Conservation (phyloP, 2,329 filamentous ascomycete genomes). For the Stagonosporopsis tanaceti region DNA sequence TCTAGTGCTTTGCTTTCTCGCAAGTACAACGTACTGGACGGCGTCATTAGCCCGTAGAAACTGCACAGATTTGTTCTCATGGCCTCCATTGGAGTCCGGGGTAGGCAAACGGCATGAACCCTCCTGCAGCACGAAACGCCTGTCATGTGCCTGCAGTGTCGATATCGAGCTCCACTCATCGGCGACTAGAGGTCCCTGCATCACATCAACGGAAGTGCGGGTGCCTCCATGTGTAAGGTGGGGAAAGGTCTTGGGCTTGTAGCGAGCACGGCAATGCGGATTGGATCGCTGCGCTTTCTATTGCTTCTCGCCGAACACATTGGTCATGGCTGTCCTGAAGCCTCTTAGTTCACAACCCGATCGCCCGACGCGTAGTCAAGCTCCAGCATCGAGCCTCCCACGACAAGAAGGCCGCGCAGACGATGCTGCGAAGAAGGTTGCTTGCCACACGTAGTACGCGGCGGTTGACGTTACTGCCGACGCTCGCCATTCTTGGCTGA, state of each 20-base stretch:
- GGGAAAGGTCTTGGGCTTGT: not conserved
- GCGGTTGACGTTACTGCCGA: slow-evolving; percentile 33
- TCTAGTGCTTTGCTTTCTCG: not conserved
- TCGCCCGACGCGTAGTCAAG: slow-evolving; percentile 17
- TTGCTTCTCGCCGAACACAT: not conserved
- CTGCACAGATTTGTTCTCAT: not conserved
- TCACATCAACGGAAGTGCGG: slow-evolving; percentile 19
- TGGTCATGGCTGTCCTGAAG: slow-evolving; percentile 5
- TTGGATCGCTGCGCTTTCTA: not conserved
- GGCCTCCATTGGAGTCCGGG: not conserved
- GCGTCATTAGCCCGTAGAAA: not conserved
- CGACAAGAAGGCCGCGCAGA: slow-evolving; percentile 9
- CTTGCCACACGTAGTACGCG: slow-evolving; percentile 31
- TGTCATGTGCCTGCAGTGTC: slow-evolving; percentile 1
- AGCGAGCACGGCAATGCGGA: not conserved
- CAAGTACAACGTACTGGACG: not conserved
- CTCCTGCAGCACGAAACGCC: not conserved
- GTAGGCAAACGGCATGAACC: not conserved
- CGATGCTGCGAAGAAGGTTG: slow-evolving; percentile 2
- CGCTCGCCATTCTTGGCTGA: slow-evolving; percentile 30
- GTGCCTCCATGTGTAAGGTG: slow-evolving; percentile 17
- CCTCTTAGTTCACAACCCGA: slow-evolving; percentile 4
- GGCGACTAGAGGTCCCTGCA: slow-evolving; percentile 26
- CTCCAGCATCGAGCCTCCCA: slow-evolving; percentile 5
- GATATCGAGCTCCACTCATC: slow-evolving; percentile 8